Evolutionary conservation across 306 rosid genomes (phyloP).

Genomic region (Sicyos edulis): DNA sequence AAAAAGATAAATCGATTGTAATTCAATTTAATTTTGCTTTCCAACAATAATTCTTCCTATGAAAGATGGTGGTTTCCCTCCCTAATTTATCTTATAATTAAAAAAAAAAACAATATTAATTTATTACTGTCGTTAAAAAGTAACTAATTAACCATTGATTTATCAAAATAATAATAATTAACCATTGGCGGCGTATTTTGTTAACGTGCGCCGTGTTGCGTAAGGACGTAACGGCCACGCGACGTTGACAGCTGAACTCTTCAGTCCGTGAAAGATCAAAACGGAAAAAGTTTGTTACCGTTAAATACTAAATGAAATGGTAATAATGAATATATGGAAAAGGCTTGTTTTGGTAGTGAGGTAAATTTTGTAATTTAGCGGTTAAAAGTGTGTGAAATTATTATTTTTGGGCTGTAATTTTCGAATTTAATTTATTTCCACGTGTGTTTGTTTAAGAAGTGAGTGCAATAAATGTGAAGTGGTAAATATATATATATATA

Average conservation of each 20-base stretch:
- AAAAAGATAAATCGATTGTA: no score
- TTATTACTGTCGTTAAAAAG: neutral
- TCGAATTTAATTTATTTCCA: neutral
- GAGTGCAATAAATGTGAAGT: neutral
- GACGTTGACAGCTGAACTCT: neutral
- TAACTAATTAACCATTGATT: neutral
- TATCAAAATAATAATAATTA: no score
- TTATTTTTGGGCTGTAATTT: neutral
- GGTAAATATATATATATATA: no score
- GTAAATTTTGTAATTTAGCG: neutral
- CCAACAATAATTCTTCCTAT: no score
- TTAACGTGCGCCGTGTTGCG: slow-evolving; percentile 15
- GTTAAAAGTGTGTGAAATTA: neutral
- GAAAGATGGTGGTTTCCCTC: no score
- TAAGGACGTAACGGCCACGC: slow-evolving; percentile 18
- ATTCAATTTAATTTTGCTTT: no score
- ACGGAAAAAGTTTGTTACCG: neutral
- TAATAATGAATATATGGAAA: neutral
- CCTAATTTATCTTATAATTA: no score
- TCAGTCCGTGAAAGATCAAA: slow-evolving; percentile 5
- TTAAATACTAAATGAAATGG: neutral
- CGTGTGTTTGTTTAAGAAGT: neutral
- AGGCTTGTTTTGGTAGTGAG: neutral
- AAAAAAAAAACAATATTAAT: no score
- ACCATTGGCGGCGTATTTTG: slow-evolving; percentile 12